Conservation (phyloP, 345 rosid species). For the Eucalyptus sp. region DNA sequence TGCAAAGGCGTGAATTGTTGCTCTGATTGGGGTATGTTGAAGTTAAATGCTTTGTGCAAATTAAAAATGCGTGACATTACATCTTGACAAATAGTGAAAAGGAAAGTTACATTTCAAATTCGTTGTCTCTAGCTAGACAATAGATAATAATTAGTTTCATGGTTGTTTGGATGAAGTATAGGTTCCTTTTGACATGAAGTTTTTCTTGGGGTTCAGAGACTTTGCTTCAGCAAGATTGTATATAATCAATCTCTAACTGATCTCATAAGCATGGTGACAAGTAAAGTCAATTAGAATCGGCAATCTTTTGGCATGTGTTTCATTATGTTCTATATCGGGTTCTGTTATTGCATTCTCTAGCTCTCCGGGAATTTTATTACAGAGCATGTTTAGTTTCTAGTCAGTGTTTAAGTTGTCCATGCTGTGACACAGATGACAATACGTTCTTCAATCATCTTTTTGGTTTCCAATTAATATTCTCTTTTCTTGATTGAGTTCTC, state of each 20-base stretch:
- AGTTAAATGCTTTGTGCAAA: not conserved
- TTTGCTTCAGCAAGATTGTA: not conserved
- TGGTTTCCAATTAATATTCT: not conserved
- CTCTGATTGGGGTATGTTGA: not conserved
- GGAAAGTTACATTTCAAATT: not conserved
- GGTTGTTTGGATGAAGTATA: not conserved
- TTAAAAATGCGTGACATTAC: not conserved
- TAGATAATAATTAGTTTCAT: not conserved
- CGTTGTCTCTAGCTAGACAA: not conserved
- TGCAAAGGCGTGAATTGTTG: not conserved
- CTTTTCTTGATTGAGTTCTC: not conserved
- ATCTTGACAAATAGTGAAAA: not conserved
- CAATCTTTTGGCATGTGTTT: not conserved
- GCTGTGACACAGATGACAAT: not conserved
- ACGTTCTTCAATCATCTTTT: not conserved
- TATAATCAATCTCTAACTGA: not conserved
- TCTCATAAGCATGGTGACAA: not conserved
- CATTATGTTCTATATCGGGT: fast-evolving
- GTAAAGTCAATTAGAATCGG: not conserved
- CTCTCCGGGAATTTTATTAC: not conserved
- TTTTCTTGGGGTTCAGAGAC: not conserved
- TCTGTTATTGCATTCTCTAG: not conserved
- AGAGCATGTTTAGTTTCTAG: not conserved
- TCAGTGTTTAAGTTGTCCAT: not conserved
- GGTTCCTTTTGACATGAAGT: not conserved